phyloP scores from a whole-genome alignment of 2,329 filamentous ascomycete genomes.

The Alternaria arbusti region DNA sequence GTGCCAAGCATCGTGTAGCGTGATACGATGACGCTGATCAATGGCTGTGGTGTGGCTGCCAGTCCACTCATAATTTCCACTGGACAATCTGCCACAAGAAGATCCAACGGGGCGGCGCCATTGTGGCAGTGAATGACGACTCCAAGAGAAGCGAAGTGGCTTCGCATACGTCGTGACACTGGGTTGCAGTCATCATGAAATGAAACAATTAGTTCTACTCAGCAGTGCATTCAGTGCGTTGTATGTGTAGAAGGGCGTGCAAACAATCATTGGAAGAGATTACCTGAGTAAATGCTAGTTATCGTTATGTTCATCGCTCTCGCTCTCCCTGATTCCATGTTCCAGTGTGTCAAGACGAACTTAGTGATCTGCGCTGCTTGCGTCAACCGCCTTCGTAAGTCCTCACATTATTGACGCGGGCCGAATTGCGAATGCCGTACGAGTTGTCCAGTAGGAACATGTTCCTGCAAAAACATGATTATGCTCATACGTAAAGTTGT shows the following conservation, averaged over 20 bases:
- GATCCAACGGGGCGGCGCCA: not conserved
- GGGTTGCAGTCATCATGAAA: not conserved
- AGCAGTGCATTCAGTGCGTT: not conserved
- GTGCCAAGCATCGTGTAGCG: not conserved
- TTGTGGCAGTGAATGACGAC: slow-evolving; percentile 6
- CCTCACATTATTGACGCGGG: not conserved
- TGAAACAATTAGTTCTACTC: not conserved
- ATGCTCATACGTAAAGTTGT: not conserved
- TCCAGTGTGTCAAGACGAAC: not conserved
- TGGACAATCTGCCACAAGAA: not conserved
- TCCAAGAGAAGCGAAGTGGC: slow-evolving; percentile 1
- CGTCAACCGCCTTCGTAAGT: slow-evolving; percentile 5
- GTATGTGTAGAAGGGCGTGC: not conserved
- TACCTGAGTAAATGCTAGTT: not conserved
- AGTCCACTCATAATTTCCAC: slow-evolving; percentile 13
- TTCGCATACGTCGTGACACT: not conserved
- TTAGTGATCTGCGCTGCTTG: slow-evolving; percentile 2
- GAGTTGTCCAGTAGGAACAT: not conserved
- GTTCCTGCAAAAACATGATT: not conserved
- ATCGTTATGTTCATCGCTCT: not conserved
- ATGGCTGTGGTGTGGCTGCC: slow-evolving; percentile 14
- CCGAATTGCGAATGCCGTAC: not conserved
- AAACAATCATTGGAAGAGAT: not conserved
- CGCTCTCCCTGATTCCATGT: not conserved
- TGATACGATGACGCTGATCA: slow-evolving; percentile 3